phyloP scores from a whole-genome alignment of 768 basidiomycete species.

The Pisolithus marmoratus region DNA sequence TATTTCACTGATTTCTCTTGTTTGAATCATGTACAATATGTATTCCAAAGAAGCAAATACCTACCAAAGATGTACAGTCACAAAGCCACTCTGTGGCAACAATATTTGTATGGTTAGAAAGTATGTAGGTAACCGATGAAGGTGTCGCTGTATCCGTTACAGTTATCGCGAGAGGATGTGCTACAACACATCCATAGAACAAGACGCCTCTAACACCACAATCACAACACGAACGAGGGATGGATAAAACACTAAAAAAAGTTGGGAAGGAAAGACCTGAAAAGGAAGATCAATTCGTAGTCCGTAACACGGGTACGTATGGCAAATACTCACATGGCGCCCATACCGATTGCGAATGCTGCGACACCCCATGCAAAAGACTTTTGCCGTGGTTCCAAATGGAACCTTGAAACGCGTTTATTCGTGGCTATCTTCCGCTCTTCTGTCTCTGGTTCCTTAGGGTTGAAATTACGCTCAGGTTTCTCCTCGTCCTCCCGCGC shows the following conservation, averaged over 20 bases:
- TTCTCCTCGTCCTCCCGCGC: conserved; percentile 41
- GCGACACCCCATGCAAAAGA: conserved; percentile 79
- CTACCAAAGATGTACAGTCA: too few relatives aligned
- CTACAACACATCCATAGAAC: too few relatives aligned
- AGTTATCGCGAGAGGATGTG: too few relatives aligned
- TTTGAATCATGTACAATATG: too few relatives aligned
- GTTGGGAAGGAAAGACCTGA: conserved; percentile 55
- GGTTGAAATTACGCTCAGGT: conserved; percentile 49
- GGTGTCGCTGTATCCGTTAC: too few relatives aligned
- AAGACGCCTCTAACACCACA: not conserved
- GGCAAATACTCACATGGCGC: conserved; percentile 51
- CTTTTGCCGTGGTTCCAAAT: conserved; percentile 62
- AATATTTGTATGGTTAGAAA: too few relatives aligned
- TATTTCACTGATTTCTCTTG: too few relatives aligned
- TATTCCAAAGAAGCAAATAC: too few relatives aligned
- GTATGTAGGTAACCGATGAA: too few relatives aligned
- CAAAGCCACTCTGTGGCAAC: too few relatives aligned
- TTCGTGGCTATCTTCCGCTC: conserved; percentile 59
- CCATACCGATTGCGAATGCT: conserved; percentile 77
- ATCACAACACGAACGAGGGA: too few relatives aligned
- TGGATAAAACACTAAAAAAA: conserved; percentile 17
- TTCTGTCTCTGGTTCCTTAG: conserved; percentile 62
- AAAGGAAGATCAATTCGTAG: not conserved
- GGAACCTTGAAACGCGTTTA: conserved; percentile 51
- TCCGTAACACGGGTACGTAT: not conserved